Evolutionary conservation across 2,329 filamentous ascomycete genomes (phyloP).

Genomic region (Paradendryphiella salina): DNA sequence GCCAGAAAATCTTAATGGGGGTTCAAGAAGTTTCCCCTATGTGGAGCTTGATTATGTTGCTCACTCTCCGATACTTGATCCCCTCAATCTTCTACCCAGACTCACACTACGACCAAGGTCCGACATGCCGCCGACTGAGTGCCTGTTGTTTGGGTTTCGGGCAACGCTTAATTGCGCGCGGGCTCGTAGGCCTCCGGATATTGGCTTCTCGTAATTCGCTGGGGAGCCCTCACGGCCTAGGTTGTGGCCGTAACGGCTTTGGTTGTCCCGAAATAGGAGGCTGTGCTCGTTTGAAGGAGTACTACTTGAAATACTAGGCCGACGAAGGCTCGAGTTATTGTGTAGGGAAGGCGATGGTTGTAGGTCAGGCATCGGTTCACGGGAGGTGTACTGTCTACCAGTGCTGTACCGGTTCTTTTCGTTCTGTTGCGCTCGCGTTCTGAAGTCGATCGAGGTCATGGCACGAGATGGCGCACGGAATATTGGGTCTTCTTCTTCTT

Average conservation of each 20-base stretch:
- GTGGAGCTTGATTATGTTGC: conserved; percentile 13
- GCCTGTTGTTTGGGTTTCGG: conserved; percentile 33
- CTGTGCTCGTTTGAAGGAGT: conserved; percentile 31
- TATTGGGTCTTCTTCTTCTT: conserved; percentile 45
- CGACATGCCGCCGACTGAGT: conserved; percentile 33
- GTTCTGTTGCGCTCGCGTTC: conserved; percentile 40
- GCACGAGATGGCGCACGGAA: conserved; percentile 54
- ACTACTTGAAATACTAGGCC: conserved; percentile 35
- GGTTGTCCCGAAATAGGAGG: conserved; percentile 33
- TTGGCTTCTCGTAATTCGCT: conserved; percentile 37
- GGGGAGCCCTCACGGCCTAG: conserved; percentile 35
- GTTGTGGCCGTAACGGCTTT: conserved; percentile 31
- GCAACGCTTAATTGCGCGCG: conserved; percentile 33
- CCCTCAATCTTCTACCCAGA: conserved; percentile 35
- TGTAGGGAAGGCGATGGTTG: conserved; percentile 40
- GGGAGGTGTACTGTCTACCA: conserved; percentile 44
- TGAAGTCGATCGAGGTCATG: conserved; percentile 49
- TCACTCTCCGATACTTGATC: conserved; percentile 42
- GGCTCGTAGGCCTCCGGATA: conserved; percentile 26
- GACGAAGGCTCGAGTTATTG: conserved; percentile 33
- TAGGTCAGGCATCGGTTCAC: conserved; percentile 45
- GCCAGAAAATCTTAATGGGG: conserved; percentile 32
- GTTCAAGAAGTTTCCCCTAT: neutral
- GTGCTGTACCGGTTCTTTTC: conserved; percentile 26
- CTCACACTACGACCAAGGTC: conserved; percentile 37